These are phyloP conservation scores for Colletotrichum higginsianum DNA, from an alignment of 2,329 filamentous ascomycete genomes.

Conservation along the genomic window DNA sequence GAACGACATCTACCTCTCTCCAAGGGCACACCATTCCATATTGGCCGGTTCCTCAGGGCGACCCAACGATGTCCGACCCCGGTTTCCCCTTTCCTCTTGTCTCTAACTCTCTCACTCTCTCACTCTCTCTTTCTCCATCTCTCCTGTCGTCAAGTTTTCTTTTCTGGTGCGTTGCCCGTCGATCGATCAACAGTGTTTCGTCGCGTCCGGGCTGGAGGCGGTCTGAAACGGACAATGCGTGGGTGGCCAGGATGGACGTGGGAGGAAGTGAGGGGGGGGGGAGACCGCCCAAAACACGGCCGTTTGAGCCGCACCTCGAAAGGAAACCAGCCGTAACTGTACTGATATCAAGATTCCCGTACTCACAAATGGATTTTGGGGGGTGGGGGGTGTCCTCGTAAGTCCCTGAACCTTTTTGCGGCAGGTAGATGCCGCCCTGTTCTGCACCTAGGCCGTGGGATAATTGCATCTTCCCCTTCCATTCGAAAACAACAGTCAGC, in stretches of 20 bases:
- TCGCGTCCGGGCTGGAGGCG: conserved; percentile 37
- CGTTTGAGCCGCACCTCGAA: conserved; percentile 41
- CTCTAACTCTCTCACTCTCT: too few relatives aligned
- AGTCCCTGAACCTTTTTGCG: not conserved
- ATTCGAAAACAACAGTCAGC: conserved; percentile 11
- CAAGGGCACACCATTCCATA: too few relatives aligned
- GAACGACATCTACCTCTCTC: too few relatives aligned
- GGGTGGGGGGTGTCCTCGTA: not conserved
- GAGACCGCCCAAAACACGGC: conserved; percentile 27
- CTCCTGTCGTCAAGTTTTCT: too few relatives aligned
- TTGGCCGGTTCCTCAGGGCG: too few relatives aligned
- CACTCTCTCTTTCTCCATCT: too few relatives aligned
- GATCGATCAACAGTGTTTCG: conserved; percentile 42
- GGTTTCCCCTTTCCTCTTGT: conserved; percentile 9
- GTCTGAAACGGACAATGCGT: conserved; percentile 41
- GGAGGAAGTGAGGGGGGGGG: conserved; percentile 21
- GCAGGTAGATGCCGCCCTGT: conserved; percentile 15
- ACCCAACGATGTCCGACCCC: not conserved
- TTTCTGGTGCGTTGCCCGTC: conserved; percentile 5
- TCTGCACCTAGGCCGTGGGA: conserved; percentile 11
- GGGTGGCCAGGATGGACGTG: conserved; percentile 36
- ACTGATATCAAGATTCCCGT: not conserved
- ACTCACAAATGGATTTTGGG: too few relatives aligned
- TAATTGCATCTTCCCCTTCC: conserved; percentile 1
- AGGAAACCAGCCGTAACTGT: not conserved